Evolutionary conservation across 2,329 filamentous ascomycete genomes (phyloP).

Genomic region (Orbilia quercus): DNA sequence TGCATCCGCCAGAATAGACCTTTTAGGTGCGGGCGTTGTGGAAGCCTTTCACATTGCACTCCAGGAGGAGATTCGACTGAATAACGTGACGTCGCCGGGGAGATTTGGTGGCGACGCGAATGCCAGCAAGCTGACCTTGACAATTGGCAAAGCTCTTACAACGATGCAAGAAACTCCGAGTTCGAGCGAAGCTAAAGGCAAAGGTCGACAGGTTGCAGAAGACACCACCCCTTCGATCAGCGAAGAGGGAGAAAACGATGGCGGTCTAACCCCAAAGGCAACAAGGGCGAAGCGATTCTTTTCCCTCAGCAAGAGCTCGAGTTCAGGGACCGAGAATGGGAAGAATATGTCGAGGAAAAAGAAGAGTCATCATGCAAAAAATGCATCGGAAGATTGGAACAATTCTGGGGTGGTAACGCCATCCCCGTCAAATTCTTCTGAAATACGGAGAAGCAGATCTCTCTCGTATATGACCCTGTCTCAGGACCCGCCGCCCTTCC

Average conservation of each 20-base stretch:
- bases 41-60: constrained; percentile 83
- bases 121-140: constrained; percentile 52
- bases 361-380: constrained; percentile 15
- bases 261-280: constrained; percentile 37
- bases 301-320: constrained; percentile 45
- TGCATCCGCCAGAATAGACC: constrained; percentile 77
- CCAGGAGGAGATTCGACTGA: constrained; percentile 68
- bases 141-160: constrained; percentile 54
- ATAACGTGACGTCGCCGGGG: constrained; percentile 38
- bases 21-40: constrained; percentile 80
- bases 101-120: constrained; percentile 23
- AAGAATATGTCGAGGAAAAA: constrained; percentile 20
- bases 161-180: constrained; percentile 55
- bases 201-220: constrained; percentile 21
- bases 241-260: constrained; percentile 40
- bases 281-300: constrained; percentile 38
- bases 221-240: constrained; percentile 17
- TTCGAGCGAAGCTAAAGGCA: constrained; percentile 32
- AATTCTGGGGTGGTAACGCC: constrained; percentile 69
- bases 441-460: constrained; percentile 61
- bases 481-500: constrained; percentile 26
- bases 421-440: constrained; percentile 66
- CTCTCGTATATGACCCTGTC: constrained; percentile 61
- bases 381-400: constrained; percentile 61
- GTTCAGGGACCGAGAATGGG: constrained; percentile 44